Evolutionary conservation across 2,329 filamentous ascomycete species (phyloP), one percentile per base, ranked within the genome.

Genomic region (Zasmidium angulare): DNA sequence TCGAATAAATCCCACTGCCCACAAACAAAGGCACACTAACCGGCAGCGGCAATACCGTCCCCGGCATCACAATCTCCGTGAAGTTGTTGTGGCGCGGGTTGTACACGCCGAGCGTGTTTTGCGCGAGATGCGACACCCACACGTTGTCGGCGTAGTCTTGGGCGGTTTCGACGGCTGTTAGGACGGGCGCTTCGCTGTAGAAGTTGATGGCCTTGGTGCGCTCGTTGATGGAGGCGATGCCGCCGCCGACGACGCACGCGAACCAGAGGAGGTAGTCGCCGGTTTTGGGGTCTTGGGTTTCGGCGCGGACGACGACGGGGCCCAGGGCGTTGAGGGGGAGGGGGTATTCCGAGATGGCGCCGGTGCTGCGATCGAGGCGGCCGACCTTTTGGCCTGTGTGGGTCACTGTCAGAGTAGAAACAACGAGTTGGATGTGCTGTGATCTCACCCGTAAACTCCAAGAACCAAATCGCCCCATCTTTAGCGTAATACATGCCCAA

Each of bases 351-450:
- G 43, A 14, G 31, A 63, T 59, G 12, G 51, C 29, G 29, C 57
- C 54, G 20, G 53, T 63, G 17, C 22, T 10, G 20, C 57, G 57
- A 29, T 63, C 60, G n/a, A 63, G 47, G n/a, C 60, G 53, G 29
- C 56, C 56, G 20, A 58, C 50, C n/a, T 58, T 58, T 14, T 58
- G 24, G 22, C 50, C 26, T 29, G 26, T 29, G 26, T n/a, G n/a
- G n/a, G n/a, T n/a, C n/a, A n/a, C n/a, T n/a, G n/a, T n/a, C n/a
- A n/a, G n/a, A n/a, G n/a, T n/a, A n/a, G n/a, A n/a, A n/a, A n/a
- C n/a, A n/a, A n/a, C n/a, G n/a, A n/a, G n/a, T n/a, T n/a, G n/a
- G 26, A 29, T 4, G 26, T 4, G 26, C 4, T 4, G 26, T 29
- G 6, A 11, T 29, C 26, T 29, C 11, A 29, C 26, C 49, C 10